Percentiles rank a stretch among this genome's conserved stretches.
phyloP scores from a whole-genome alignment of 306 rosid species.

The Chamaecrista fasciculata region DNA sequence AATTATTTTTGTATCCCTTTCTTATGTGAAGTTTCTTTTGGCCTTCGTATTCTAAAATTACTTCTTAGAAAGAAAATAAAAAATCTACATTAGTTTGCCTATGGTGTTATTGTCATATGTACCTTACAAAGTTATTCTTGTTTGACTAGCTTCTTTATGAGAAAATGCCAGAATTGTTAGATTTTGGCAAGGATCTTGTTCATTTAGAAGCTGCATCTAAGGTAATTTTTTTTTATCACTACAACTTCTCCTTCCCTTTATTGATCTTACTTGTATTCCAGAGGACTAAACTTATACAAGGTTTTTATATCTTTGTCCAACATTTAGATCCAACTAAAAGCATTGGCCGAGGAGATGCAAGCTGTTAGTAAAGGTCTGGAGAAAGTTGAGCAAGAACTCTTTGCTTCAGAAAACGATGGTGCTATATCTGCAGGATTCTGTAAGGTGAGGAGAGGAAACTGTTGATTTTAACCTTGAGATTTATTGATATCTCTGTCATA shows the following conservation, averaged over 20 bases:
- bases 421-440: constrained; percentile 76
- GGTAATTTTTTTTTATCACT: constrained; percentile 53
- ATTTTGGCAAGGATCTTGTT: constrained; percentile 88
- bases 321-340: constrained; percentile 88
- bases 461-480: constrained; percentile 3
- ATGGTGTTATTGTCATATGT: constrained; percentile 24
- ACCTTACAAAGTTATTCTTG: constrained; percentile 25
- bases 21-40: neutral
- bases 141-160: constrained; percentile 73
- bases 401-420: constrained; percentile 87
- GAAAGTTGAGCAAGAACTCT: constrained; percentile 94
- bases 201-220: constrained; percentile 95
- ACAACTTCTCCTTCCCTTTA: constrained; percentile 18
- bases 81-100: constrained; percentile 1
- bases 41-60: neutral
- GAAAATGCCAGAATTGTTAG: constrained; percentile 91
- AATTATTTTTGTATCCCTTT: neutral
- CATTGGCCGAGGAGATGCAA: constrained; percentile 99
- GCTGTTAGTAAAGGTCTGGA: constrained; percentile 98
- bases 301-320: constrained; percentile 21
- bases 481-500: neutral
- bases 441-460: constrained; percentile 49
- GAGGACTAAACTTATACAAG: too few relatives aligned
- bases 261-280: constrained; percentile 3
- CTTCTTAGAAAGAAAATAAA: neutral